Evolutionary conservation across 1,139 yeast species (phyloP).

Genomic region (Pneumocystis oryctolagi): DNA sequence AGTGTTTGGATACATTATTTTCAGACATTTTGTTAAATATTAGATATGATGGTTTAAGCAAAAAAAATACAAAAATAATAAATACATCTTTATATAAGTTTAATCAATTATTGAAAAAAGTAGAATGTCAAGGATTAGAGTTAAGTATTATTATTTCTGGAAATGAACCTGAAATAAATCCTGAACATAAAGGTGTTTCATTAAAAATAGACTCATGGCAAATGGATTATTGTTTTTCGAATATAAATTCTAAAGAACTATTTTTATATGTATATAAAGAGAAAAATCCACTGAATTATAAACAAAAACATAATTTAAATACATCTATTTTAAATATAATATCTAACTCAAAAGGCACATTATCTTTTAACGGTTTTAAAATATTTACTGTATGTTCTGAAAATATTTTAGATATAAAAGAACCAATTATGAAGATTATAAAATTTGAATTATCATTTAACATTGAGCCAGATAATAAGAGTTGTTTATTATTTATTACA

Average conservation of each 20-base stretch:
- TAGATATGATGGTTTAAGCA: neutral
- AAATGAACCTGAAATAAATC: neutral
- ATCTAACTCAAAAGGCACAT: neutral
- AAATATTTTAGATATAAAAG: conserved; percentile 9
- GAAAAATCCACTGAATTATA: neutral
- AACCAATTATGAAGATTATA: conserved; percentile 13
- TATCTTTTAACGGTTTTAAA: conserved; percentile 12
- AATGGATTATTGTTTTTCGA: neutral
- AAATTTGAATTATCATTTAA: conserved; percentile 11
- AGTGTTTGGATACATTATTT: neutral
- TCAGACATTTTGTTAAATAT: neutral
- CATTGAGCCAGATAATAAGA: conserved; percentile 2
- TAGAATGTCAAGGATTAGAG: conserved; percentile 4
- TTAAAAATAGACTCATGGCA: conserved; percentile 1
- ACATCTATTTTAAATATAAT: conserved; percentile 3
- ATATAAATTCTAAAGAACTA: neutral
- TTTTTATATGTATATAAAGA: neutral
- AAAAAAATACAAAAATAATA: neutral
- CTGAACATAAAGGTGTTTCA: conserved; percentile 1
- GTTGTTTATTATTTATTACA: conserved; percentile 5
- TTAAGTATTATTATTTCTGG: neutral
- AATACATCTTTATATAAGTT: neutral
- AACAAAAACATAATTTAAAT: neutral
- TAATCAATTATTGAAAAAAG: conserved; percentile 1
- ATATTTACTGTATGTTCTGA: conserved; percentile 9